phyloP scores from a whole-genome alignment of 257 asterid genomes.

The Datura wrightii region DNA sequence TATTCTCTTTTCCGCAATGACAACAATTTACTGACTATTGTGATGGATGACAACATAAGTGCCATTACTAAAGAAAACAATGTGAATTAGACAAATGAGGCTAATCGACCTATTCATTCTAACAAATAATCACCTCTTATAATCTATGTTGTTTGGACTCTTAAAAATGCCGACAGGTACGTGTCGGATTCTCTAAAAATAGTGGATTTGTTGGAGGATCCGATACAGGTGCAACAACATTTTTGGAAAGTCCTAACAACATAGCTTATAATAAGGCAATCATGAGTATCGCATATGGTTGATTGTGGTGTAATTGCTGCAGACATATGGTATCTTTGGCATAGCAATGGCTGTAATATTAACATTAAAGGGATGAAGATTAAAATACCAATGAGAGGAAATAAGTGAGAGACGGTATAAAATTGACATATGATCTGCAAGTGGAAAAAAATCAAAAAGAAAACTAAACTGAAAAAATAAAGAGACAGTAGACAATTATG shows the following conservation, averaged over 20 bases:
- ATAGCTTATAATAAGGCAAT: neutral
- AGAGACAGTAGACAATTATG: neutral
- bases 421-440: slow-evolving; percentile 7
- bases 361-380: neutral
- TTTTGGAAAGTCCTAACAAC: neutral
- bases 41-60: neutral
- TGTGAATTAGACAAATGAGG: slow-evolving; percentile 1
- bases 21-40: neutral
- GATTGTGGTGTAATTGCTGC: neutral
- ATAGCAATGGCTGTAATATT: neutral
- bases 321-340: neutral
- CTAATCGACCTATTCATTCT: neutral
- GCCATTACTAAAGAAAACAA: neutral
- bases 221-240: neutral
- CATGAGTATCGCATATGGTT: neutral
- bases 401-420: neutral
- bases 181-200: neutral
- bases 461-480: neutral
- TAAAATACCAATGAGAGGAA: neutral
- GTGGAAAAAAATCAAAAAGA: neutral
- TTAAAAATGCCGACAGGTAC: neutral
- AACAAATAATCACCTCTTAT: neutral
- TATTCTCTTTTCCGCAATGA: slow-evolving; percentile 19
- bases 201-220: neutral
- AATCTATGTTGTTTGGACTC: neutral